Evolutionary conservation across 306 rosid genomes (phyloP), one percentile per base, ranked within the genome.

Genomic region (Argentina anserina): DNA sequence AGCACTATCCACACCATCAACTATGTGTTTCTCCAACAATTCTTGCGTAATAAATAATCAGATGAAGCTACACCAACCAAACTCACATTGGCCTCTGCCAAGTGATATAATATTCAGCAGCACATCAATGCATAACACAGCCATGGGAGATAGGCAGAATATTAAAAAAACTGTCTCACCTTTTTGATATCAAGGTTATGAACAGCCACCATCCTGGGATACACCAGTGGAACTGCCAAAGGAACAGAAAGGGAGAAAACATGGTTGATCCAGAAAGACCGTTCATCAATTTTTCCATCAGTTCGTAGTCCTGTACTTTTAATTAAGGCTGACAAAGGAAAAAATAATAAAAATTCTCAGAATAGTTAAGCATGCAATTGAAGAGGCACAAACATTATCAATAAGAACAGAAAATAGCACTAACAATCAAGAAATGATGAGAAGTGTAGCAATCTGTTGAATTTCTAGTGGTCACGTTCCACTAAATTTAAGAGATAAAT

Each of bases 161-260:
- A 67, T 7, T n/a, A n/a, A 41, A 75, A 36, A 58, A 60, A 61
- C 67, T 45, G 28, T 79, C 75, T 18, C 66, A 94, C 99, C 96
- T 89, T 86, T 63, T 71, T 28, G 8, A 91, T 78, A 68, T 86
- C 90, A 52, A 94, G 88, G 69, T 91, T 86, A 78, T 91, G 92
- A 69, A 94, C 81, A 67, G 97, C 88, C 82, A 91, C 55, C 97
- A 94, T 89, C 82, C 97, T 85, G 75, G 99, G 99, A 76, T 94
- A 94, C 70, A 94, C 99, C 42, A 94, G 86, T 4, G 99, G 99
- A 78, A 91, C 91, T 65, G 97, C 96, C 79, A 89, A 79, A 69
- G 89, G 90, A 63, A 90, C 78, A 76, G 99, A 90, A 70, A 94
- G 88, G 80, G 92, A 87, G 28, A 96, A 87, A 5, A 85, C 97